These are phyloP conservation scores for Cladorrhinum samala DNA, from an alignment of 495 filamentous ascomycete genomes.

Conservation along the genomic window DNA sequence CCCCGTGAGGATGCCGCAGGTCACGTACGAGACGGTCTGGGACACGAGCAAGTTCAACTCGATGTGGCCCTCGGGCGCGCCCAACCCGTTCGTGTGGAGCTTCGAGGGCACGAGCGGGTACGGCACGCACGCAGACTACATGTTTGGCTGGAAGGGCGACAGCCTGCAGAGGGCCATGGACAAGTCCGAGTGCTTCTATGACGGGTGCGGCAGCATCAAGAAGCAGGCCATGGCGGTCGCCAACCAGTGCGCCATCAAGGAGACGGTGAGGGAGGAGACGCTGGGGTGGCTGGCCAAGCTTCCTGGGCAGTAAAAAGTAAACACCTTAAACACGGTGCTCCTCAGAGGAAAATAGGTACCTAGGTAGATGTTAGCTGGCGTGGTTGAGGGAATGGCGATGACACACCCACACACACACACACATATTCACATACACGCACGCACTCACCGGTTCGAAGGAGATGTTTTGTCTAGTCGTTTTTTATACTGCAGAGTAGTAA, in stretches of 20 bases:
- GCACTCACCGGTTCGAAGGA: too few species aligned
- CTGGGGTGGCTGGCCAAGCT: conserved; percentile 28
- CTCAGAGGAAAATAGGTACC: too few species aligned
- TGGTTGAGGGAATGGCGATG: too few species aligned
- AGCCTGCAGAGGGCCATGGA: conserved; percentile 38
- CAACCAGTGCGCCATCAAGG: conserved; percentile 38
- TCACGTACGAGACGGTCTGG: conserved; percentile 46
- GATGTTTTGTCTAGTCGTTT: too few species aligned
- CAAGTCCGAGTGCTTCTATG: conserved; percentile 38
- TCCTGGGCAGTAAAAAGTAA: too few species aligned
- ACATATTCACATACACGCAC: too few species aligned
- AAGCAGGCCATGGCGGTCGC: conserved; percentile 35
- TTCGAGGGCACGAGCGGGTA: conserved; percentile 14
- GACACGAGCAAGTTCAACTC: conserved; percentile 41
- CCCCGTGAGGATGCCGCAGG: conserved; percentile 41
- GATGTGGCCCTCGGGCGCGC: conserved; percentile 33
- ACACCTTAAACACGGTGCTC: too few species aligned
- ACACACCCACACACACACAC: too few species aligned
- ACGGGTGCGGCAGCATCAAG: conserved; percentile 36
- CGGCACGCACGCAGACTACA: conserved; percentile 19
- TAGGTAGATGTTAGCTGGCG: too few species aligned
- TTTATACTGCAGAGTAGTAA: too few species aligned
- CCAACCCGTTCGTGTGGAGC: conserved; percentile 38
- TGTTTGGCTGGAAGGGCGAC: conserved; percentile 34
- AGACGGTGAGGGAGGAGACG: conserved; percentile 33